phyloP scores from a whole-genome alignment of 208 protist species.

The Acanthamoeba lenticulata region DNA sequence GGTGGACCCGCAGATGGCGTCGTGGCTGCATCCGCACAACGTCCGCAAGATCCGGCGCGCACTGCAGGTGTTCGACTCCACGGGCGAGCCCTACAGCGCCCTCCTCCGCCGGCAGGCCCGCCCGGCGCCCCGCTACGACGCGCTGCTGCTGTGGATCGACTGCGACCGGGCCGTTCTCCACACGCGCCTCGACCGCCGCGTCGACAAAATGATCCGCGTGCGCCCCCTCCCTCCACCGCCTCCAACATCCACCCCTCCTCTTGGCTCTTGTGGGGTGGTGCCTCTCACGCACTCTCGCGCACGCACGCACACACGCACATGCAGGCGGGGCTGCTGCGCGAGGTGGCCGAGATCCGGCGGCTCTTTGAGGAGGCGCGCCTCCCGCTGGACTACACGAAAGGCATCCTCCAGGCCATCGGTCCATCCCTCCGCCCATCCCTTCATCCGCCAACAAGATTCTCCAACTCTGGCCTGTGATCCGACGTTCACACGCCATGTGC shows the following conservation, averaged over 20 bases:
- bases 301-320: neutral
- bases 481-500: too few relatives aligned
- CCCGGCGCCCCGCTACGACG: neutral
- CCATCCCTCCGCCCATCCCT: neutral
- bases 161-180: conserved; percentile 35
- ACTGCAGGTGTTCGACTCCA: neutral
- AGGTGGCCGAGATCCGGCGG: neutral
- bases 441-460: too few relatives aligned
- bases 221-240: too few relatives aligned
- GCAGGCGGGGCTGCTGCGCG: conserved; percentile 10
- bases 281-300: neutral
- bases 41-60: neutral
- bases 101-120: neutral
- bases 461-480: too few relatives aligned
- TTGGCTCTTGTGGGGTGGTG: too few relatives aligned
- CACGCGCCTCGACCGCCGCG: conserved; percentile 22
- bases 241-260: too few relatives aligned
- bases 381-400: conserved; percentile 33
- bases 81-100: neutral
- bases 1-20: neutral
- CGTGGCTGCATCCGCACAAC: conserved; percentile 26
- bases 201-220: conserved; percentile 44
- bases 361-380: neutral
- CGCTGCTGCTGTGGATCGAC: conserved; percentile 40
- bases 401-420: conserved; percentile 64